These are phyloP conservation scores for Suaeda aralocaspica DNA, from an alignment of 148 eudicot genomes.

Conservation along the genomic window DNA sequence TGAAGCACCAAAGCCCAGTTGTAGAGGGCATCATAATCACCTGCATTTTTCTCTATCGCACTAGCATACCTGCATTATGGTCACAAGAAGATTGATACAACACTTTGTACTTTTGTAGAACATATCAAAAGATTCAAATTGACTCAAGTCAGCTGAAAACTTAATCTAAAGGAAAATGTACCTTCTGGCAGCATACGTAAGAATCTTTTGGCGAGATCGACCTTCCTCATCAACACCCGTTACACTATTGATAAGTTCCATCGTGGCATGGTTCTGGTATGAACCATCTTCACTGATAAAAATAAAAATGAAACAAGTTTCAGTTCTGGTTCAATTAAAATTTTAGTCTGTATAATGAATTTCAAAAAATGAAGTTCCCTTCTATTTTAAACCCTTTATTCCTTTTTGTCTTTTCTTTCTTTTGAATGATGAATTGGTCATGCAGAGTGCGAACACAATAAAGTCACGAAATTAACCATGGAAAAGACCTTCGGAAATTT, in stretches of 20 bases:
- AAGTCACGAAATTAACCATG: background rate
- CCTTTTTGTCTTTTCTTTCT: background rate
- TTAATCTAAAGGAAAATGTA: conserved; percentile 16
- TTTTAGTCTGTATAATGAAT: background rate
- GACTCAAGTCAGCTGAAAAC: background rate
- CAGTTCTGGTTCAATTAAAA: background rate
- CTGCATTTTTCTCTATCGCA: conserved; percentile 76
- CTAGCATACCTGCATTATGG: conserved; percentile 66
- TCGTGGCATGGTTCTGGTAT: conserved; percentile 61
- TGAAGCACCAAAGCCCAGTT: conserved; percentile 99
- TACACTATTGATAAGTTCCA: conserved; percentile 81
- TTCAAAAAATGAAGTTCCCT: background rate
- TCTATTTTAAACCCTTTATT: background rate
- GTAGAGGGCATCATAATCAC: conserved; percentile 87
- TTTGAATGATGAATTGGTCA: background rate
- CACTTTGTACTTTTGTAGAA: background rate
- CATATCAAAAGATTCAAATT: background rate
- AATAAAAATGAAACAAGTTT: background rate
- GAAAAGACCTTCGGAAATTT: background rate
- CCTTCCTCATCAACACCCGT: conserved; percentile 86
- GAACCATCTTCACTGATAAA: conserved; percentile 52
- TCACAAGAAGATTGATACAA: background rate
- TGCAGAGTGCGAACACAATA: background rate
- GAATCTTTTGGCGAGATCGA: conserved; percentile 82
- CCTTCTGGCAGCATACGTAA: conserved; percentile 91